Evolutionary conservation across 1,284 basidiomycete genomes (phyloP).

Genomic region (Boletellus deceptivus): DNA sequence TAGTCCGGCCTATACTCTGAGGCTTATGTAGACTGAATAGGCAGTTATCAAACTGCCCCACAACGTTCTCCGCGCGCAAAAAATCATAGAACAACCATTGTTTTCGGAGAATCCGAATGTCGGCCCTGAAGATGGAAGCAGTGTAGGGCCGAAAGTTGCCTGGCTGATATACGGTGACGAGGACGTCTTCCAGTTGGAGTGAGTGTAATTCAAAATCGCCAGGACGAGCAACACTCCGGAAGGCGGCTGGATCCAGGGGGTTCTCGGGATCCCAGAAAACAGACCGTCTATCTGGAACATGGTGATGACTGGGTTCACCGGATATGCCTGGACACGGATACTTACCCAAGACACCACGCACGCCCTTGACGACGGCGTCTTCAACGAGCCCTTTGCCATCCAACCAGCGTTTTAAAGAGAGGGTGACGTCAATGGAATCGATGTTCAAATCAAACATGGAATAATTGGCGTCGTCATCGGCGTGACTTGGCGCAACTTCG

Average conservation of each 20-base stretch:
- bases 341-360: constrained; percentile 87
- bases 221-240: constrained; percentile 68
- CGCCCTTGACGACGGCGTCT: constrained; percentile 90
- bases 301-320: not conserved
- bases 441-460: constrained; percentile 90
- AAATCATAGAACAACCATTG: constrained; percentile 97
- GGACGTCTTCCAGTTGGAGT: constrained; percentile 87
- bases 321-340: not conserved
- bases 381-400: constrained; percentile 94
- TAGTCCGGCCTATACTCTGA: constrained; percentile 91
- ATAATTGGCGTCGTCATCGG: constrained; percentile 63
- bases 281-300: constrained; percentile 75
- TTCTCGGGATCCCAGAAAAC: constrained; percentile 85
- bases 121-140: constrained; percentile 94
- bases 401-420: constrained; percentile 92
- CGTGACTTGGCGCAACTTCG: constrained; percentile 21
- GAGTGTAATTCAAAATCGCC: constrained; percentile 95
- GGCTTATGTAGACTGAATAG: constrained; percentile 96
- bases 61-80: constrained; percentile 88
- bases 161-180: constrained; percentile 95
- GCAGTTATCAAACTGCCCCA: constrained; percentile 98
- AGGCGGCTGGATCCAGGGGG: constrained; percentile 75
- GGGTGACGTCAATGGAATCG: constrained; percentile 93
- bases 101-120: constrained; percentile 82
- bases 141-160: constrained; percentile 91